Percentiles rank a stretch among this genome's conserved stretches.
Conservation (phyloP, 305 asterid genomes). For the Ilex paraguariensis region DNA sequence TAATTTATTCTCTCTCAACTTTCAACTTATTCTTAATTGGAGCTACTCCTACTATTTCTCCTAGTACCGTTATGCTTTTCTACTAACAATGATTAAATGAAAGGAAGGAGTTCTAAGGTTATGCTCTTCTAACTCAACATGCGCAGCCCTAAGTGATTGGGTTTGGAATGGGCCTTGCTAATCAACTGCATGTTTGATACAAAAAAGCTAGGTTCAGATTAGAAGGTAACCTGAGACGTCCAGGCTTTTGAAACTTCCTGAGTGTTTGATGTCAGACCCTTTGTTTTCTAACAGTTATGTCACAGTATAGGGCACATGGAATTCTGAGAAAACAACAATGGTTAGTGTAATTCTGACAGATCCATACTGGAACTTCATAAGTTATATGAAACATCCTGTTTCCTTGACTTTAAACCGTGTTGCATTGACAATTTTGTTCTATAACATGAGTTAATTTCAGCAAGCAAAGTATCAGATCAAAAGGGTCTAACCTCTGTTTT, state of each 20-base stretch:
- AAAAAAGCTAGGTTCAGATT: not conserved
- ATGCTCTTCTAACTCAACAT: not conserved
- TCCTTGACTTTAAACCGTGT: not conserved
- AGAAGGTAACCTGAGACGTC: not conserved
- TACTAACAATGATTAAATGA: not conserved
- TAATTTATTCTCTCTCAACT: too few relatives aligned
- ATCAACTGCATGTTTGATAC: not conserved
- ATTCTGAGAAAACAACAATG: too few relatives aligned
- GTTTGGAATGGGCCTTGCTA: not conserved
- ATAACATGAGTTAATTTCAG: too few relatives aligned
- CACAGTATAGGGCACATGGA: too few relatives aligned
- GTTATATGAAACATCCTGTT: not conserved
- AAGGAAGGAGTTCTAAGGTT: not conserved
- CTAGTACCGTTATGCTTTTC: not conserved
- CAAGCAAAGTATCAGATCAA: too few relatives aligned
- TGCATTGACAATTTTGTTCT: too few relatives aligned
- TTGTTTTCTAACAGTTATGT: too few relatives aligned
- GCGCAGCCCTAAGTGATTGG: not conserved
- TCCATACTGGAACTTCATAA: not conserved
- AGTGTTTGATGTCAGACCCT: not conserved
- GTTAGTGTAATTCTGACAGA: too few relatives aligned
- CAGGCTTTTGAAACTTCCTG: not conserved
- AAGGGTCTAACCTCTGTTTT: too few relatives aligned
- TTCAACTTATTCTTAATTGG: too few relatives aligned
- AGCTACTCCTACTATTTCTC: too few relatives aligned